These are phyloP conservation scores for Plenodomus biglobosus DNA, from an alignment of 2,329 filamentous ascomycete genomes.

Conservation along the genomic window DNA sequence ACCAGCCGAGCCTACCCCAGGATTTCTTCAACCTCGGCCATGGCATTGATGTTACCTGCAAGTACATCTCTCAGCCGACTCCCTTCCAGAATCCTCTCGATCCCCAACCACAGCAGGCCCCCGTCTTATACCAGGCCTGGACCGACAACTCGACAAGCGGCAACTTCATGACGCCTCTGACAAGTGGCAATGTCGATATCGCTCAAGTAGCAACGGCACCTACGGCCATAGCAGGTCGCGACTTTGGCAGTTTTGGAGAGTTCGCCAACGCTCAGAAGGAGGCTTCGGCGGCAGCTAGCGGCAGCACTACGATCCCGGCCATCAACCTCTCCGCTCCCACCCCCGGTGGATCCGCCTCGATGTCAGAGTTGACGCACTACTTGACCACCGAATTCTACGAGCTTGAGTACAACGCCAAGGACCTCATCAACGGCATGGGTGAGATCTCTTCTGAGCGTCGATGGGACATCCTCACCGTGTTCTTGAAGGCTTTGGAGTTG, in stretches of 20 bases:
- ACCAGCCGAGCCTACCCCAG: background rate
- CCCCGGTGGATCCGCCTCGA: background rate
- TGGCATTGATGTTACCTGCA: conserved; percentile 1
- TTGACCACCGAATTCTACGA: background rate
- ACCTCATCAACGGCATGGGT: background rate
- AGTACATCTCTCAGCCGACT: conserved; percentile 3
- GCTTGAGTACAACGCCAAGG: background rate
- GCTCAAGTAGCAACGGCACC: background rate
- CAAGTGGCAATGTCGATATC: background rate
- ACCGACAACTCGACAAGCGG: background rate
- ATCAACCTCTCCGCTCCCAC: background rate
- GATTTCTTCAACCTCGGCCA: conserved; percentile 1
- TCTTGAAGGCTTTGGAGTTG: background rate
- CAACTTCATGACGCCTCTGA: background rate
- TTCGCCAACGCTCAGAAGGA: too few relatives aligned
- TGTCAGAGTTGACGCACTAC: background rate
- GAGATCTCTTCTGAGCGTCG: background rate
- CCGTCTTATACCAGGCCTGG: background rate
- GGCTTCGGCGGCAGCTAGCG: too few relatives aligned
- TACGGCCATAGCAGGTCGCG: background rate
- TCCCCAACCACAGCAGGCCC: background rate
- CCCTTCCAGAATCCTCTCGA: conserved; percentile 4
- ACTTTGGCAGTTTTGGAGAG: too few relatives aligned
- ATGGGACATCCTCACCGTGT: background rate
- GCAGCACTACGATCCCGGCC: background rate